Evolutionary conservation across 306 rosid species (phyloP).

Genomic region (Geum urbanum): DNA sequence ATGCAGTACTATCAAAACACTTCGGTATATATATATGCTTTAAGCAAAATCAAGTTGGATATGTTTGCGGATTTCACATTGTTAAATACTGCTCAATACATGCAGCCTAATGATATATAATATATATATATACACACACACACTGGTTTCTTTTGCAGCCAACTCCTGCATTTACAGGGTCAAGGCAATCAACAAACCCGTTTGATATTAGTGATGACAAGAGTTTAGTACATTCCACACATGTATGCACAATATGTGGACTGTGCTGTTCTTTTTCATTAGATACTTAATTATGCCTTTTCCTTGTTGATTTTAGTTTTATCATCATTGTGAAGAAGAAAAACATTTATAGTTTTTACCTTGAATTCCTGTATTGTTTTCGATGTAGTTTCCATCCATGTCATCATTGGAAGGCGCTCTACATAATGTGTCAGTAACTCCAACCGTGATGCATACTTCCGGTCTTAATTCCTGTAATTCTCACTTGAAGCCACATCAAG

Average conservation of each 20-base stretch:
- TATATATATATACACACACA: too few relatives aligned
- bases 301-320: background rate
- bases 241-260: slow-evolving; percentile 40
- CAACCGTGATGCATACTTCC: slow-evolving; percentile 41
- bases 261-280: slow-evolving; percentile 8
- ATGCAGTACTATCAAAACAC: slow-evolving; percentile 54
- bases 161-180: slow-evolving; percentile 30
- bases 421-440: slow-evolving; percentile 26
- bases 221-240: slow-evolving; percentile 32
- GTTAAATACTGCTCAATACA: slow-evolving; percentile 1
- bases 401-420: slow-evolving; percentile 35
- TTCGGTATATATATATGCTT: slow-evolving; percentile 28
- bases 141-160: slow-evolving; percentile 44
- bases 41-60: background rate
- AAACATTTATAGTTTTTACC: background rate
- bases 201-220: slow-evolving; percentile 48
- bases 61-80: background rate
- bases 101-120: slow-evolving; percentile 16
- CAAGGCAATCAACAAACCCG: slow-evolving; percentile 52
- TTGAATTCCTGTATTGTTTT: slow-evolving; percentile 19
- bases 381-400: slow-evolving; percentile 42
- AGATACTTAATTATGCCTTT: background rate
- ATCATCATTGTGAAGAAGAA: background rate
- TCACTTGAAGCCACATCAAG: slow-evolving; percentile 30
- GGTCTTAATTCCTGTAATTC: slow-evolving; percentile 33